A percentile compares a stretch with the other conserved stretches of the same genome.
phyloP scores from a whole-genome alignment of 371 early-diverging fungal species.

The Mortierella sp. region DNA sequence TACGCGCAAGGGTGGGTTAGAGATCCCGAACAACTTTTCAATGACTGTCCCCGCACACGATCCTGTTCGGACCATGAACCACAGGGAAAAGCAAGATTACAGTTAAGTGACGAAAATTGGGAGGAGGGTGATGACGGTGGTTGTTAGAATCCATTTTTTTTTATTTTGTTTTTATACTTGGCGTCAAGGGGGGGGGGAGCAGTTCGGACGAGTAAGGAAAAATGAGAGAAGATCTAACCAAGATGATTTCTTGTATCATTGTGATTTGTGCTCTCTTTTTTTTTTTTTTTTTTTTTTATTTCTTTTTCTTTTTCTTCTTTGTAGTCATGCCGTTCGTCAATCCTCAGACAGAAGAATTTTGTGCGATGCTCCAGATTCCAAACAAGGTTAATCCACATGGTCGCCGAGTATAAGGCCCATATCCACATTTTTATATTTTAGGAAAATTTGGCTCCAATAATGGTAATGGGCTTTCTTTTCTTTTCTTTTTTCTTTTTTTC shows the following conservation, averaged over 20 bases:
- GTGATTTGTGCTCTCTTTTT: background rate
- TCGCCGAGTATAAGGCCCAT: constrained; percentile 12
- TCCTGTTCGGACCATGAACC: constrained; percentile 27
- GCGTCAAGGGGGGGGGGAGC: too few species aligned
- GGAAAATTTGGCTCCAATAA: too few species aligned
- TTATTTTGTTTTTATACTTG: constrained; percentile 13
- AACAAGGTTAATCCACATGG: constrained; percentile 63
- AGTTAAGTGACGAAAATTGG: constrained; percentile 37
- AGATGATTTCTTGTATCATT: background rate
- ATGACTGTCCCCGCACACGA: constrained; percentile 60
- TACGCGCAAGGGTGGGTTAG: constrained; percentile 57
- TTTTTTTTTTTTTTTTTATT: background rate
- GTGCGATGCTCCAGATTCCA: constrained; percentile 66
- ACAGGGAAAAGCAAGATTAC: constrained; percentile 33
- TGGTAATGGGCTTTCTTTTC: too few species aligned
- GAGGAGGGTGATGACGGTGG: background rate
- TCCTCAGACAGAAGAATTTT: constrained; percentile 76
- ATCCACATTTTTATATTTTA: too few species aligned
- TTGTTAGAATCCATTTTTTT: constrained; percentile 16
- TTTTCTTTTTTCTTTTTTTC: too few species aligned
- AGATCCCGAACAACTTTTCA: constrained; percentile 74
- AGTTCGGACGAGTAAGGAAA: too few species aligned
- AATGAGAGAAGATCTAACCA: background rate
- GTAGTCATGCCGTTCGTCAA: constrained; percentile 62
- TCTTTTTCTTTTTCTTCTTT: background rate